A percentile compares a stretch with the other conserved stretches of the same genome.
phyloP scores from a whole-genome alignment of 164 flowering plant genomes.

The Stephania yunnanensis region DNA sequence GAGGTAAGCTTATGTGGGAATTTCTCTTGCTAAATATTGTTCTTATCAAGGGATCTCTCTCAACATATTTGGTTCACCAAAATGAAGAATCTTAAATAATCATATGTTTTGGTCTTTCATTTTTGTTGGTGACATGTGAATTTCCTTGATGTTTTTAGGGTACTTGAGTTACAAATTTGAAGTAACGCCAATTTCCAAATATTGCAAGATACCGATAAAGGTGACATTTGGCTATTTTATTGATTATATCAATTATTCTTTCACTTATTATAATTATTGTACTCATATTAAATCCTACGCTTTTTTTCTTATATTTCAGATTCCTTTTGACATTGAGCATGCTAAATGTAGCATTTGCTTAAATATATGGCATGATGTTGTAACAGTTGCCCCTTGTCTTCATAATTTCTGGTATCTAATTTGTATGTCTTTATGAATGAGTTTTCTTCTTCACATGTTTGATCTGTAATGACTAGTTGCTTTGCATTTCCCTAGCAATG shows the following conservation, averaged over 20 bases:
- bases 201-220: constrained; percentile 35
- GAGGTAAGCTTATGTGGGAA: background rate
- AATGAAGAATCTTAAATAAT: background rate
- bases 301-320: constrained; percentile 30
- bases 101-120: background rate
- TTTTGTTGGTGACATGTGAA: too few species aligned
- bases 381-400: constrained; percentile 88
- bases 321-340: constrained; percentile 61
- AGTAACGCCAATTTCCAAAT: constrained; percentile 36
- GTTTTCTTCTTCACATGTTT: background rate
- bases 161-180: constrained; percentile 50
- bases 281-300: too few species aligned
- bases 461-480: background rate
- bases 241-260: background rate
- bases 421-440: background rate
- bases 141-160: constrained; percentile 29
- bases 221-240: constrained; percentile 20
- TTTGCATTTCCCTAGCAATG: constrained; percentile 53
- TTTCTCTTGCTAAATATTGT: background rate
- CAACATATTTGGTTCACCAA: background rate
- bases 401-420: constrained; percentile 81
- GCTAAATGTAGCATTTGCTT: constrained; percentile 90
- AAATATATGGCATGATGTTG: constrained; percentile 93
- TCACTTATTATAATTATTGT: too few species aligned
- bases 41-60: background rate